A percentile compares a stretch with the other conserved stretches of the same genome.
These are phyloP conservation scores for Aspergillus hortae DNA, from an alignment of 2,329 filamentous ascomycete species.

Conservation along the genomic window DNA sequence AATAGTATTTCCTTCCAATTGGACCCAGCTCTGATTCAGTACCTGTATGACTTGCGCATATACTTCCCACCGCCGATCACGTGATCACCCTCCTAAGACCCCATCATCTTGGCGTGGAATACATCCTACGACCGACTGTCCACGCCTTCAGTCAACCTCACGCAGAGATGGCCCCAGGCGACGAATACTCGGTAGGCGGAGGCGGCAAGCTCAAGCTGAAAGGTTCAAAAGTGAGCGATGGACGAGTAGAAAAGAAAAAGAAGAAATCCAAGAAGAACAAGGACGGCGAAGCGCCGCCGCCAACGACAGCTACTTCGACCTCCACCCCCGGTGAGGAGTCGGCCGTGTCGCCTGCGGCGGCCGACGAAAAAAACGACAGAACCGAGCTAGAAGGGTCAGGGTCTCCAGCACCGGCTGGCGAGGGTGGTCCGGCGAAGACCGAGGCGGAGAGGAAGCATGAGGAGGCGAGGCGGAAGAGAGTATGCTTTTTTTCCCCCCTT, in stretches of 20 bases:
- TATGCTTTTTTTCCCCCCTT: conserved; percentile 43
- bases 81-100: background rate
- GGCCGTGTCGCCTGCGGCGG: background rate
- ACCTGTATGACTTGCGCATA: too few species aligned
- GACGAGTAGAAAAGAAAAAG: conserved; percentile 47
- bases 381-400: conserved; percentile 6
- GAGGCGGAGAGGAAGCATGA: conserved; percentile 79
- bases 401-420: conserved; percentile 23
- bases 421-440: conserved; percentile 61
- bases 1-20: too few species aligned
- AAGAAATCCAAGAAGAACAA: conserved; percentile 42
- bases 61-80: too few species aligned
- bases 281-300: conserved; percentile 4
- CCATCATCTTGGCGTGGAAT: background rate
- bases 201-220: conserved; percentile 83
- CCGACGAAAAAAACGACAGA: background rate
- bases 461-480: conserved; percentile 75
- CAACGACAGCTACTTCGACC: background rate
- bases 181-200: conserved; percentile 67
- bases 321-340: background rate
- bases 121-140: background rate
- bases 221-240: conserved; percentile 61
- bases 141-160: background rate
- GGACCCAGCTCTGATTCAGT: too few species aligned
- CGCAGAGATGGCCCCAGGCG: conserved; percentile 29